Conservation (phyloP, 352 stramenopile species). For the Albugo laibachii region DNA sequence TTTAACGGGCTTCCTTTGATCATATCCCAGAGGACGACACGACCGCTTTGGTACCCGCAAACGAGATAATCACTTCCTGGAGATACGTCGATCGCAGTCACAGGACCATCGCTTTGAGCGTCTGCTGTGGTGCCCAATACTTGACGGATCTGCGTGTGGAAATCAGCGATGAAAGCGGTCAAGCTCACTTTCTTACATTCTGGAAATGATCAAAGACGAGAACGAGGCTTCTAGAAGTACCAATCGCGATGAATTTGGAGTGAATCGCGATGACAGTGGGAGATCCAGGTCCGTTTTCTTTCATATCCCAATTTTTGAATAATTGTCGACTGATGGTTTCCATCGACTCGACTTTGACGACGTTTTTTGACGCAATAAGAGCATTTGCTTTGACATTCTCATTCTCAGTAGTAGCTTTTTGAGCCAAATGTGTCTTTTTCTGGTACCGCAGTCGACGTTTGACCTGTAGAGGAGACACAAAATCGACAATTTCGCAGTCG, state of each 20-base stretch:
- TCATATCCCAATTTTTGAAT: constrained; percentile 82
- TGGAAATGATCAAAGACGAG: constrained; percentile 96
- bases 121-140: constrained; percentile 77
- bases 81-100: constrained; percentile 79
- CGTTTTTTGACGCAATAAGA: constrained; percentile 3
- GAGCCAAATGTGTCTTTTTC: constrained; percentile 5
- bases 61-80: constrained; percentile 79
- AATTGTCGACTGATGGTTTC: constrained; percentile 79
- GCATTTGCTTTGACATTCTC: constrained; percentile 42
- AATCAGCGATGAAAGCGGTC: not conserved
- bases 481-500: constrained; percentile 58
- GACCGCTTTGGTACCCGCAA: constrained; percentile 84
- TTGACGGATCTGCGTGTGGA: constrained; percentile 37
- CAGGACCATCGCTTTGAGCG: constrained; percentile 43
- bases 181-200: constrained; percentile 30
- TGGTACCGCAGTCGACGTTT: constrained; percentile 50
- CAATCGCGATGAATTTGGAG: constrained; percentile 94
- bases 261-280: constrained; percentile 88
- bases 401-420: constrained; percentile 24
- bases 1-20: constrained; percentile 86
- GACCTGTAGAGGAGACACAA: constrained; percentile 66
- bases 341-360: constrained; percentile 82
- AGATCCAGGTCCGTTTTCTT: constrained; percentile 75
- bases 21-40: constrained; percentile 92
- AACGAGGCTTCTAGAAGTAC: constrained; percentile 86